Conservation (phyloP, 139 green algal genomes). For the Volvox africanus region DNA sequence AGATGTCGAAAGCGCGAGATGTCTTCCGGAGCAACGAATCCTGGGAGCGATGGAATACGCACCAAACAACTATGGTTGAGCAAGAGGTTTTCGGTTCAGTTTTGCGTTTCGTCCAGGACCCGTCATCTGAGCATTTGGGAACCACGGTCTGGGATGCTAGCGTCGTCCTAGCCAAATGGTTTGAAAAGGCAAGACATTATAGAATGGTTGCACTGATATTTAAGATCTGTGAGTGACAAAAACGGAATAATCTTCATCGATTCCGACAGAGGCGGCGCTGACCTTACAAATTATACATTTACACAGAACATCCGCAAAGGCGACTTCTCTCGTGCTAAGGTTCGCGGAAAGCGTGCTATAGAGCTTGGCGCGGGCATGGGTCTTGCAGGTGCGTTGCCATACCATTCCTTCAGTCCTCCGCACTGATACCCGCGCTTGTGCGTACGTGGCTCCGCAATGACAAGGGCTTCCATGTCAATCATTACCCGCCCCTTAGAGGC, state of each 20-base stretch:
- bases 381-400: constrained; percentile 54
- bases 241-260: background rate
- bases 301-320: constrained; percentile 81
- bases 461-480: no score
- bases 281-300: background rate
- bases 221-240: background rate
- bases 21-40: constrained; percentile 31
- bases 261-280: no score
- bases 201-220: background rate
- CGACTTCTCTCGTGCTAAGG: constrained; percentile 74
- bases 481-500: no score
- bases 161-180: constrained; percentile 93
- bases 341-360: constrained; percentile 79
- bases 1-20: constrained; percentile 34
- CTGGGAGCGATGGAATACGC: constrained; percentile 82
- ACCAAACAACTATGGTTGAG: constrained; percentile 70
- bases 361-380: constrained; percentile 93
- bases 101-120: constrained; percentile 83
- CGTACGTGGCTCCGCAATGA: no score
- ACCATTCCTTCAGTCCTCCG: no score
- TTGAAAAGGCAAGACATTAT: constrained; percentile 80
- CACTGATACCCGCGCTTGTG: no score
- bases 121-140: constrained; percentile 85
- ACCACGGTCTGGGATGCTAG: constrained; percentile 94
- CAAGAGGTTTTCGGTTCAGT: constrained; percentile 72